Conservation (phyloP, 768 basidiomycete species). For the Hydnum rufescens region DNA sequence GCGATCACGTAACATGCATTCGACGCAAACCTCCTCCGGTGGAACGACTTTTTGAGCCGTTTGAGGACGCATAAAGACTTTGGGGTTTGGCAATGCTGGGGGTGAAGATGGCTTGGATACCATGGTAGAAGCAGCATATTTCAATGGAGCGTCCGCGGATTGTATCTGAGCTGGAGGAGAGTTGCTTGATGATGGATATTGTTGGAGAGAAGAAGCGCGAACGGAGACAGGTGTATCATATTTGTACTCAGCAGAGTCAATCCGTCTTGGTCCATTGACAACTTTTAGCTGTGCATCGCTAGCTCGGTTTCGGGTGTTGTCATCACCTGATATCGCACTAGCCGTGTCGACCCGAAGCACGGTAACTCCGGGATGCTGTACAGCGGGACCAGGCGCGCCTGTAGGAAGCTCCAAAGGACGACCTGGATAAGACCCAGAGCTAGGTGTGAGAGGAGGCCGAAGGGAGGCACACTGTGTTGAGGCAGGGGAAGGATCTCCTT, state of each 20-base stretch:
- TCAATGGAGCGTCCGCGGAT: background rate
- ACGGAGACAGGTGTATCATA: background rate
- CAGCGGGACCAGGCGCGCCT: no score
- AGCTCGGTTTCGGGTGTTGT: background rate
- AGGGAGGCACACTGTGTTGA: no score
- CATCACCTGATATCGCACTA: no score
- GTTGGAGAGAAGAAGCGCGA: no score
- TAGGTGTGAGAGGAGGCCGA: no score
- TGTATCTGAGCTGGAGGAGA: background rate
- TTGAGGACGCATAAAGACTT: background rate
- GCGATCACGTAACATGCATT: slow-evolving; percentile 96
- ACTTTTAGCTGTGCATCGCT: background rate
- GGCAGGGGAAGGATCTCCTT: no score
- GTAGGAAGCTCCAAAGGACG: no score
- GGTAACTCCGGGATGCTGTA: no score
- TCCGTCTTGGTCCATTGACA: background rate
- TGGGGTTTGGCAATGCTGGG: background rate
- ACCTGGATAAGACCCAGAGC: no score
- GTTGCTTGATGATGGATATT: no score
- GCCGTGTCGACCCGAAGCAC: no score
- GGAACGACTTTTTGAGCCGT: slow-evolving; percentile 6
- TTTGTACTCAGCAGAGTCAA: background rate
- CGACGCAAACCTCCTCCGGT: slow-evolving; percentile 62
- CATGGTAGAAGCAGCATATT: background rate
- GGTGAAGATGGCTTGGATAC: background rate